Evolutionary conservation across 1,139 yeast species (phyloP), one percentile per base, ranked within the genome.

Genomic region (Pneumocystis jirovecii): DNA sequence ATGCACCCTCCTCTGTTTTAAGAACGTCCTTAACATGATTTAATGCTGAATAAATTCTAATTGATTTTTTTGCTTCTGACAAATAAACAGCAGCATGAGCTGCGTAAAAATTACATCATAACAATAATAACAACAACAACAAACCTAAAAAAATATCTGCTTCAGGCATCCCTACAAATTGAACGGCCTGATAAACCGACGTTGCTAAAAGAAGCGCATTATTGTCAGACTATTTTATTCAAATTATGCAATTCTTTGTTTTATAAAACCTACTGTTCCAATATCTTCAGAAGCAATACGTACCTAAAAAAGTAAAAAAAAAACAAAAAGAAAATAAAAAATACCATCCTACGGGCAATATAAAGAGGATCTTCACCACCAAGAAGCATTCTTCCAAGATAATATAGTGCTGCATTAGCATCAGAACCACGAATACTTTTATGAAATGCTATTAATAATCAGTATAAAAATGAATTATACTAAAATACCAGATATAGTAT

Each of bases 141-240:
- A 39, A 56, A 60, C 61, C 61, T 60, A 93, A 76, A 2, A 90
- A 84, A 45, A 89, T 80, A 73, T 93, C 97, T 1, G 95, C 95
- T 73, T 95, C 98, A 0, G 99, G 99, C 82, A 93, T 81, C 0
- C 99, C 99, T n/a, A 93, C 81, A 75, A 87, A 89, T 75, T 89
- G 95, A 3, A 89, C 84, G 0, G 97, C 91, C 64, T 89, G 89
- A 73, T 87, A 89, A 0, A 95, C 83, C 0, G 97, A 85, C 1
- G 88, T 81, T 1, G 95, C 93, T 75, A 93, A 85, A 0, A 97
- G 96, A 60, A 95, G 76, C 70, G 96, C 85, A 0, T 87, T 75
- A 66, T 91, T 89, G 74, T 95, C 97, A 2, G 61, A 39, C 61
- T 60, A 25, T 25, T 25, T 29, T 50, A 50, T 50, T 25, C n/a